phyloP scores from a whole-genome alignment of 176 grass and related monocot genomes.

The Aegilops bicornis region DNA sequence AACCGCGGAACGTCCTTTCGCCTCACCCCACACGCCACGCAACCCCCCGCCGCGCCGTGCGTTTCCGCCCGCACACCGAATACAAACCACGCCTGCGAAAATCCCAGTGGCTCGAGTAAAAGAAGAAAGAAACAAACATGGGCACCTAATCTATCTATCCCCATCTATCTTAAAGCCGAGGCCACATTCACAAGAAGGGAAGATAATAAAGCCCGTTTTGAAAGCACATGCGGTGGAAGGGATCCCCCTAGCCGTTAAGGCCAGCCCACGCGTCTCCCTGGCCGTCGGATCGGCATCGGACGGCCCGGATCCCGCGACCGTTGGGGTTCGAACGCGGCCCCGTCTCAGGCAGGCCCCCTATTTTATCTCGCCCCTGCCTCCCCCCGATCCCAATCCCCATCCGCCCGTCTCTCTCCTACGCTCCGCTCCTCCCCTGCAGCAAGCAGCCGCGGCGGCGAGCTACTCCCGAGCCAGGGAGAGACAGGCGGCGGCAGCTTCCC shows the following conservation, averaged over 20 bases:
- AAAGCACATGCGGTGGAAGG: conserved; percentile 40
- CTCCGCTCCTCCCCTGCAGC: neutral
- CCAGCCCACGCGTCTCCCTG: neutral
- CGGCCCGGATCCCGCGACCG: conserved; percentile 40
- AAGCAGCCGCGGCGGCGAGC: neutral
- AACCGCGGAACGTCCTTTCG: neutral
- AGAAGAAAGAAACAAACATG: neutral
- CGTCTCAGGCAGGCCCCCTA: conserved; percentile 22
- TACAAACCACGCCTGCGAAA: neutral
- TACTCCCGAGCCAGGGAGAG: neutral
- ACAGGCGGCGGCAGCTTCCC: neutral
- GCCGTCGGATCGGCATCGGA: conserved; percentile 34
- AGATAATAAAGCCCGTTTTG: conserved; percentile 31
- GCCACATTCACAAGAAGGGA: neutral
- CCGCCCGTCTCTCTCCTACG: conserved; percentile 15
- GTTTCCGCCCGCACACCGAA: neutral
- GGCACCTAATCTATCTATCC: too few species aligned
- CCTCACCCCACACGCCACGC: too few species aligned
- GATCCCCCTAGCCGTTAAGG: conserved; percentile 57
- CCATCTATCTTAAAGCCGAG: conserved; percentile 2
- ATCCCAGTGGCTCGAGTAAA: neutral
- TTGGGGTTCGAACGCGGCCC: conserved; percentile 37
- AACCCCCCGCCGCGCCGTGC: too few species aligned
- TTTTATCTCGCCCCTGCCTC: conserved; percentile 36
- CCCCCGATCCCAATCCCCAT: neutral